These are phyloP conservation scores for Clarireedia homoeocarpa DNA, from an alignment of 2,329 filamentous ascomycete species.

Conservation along the genomic window DNA sequence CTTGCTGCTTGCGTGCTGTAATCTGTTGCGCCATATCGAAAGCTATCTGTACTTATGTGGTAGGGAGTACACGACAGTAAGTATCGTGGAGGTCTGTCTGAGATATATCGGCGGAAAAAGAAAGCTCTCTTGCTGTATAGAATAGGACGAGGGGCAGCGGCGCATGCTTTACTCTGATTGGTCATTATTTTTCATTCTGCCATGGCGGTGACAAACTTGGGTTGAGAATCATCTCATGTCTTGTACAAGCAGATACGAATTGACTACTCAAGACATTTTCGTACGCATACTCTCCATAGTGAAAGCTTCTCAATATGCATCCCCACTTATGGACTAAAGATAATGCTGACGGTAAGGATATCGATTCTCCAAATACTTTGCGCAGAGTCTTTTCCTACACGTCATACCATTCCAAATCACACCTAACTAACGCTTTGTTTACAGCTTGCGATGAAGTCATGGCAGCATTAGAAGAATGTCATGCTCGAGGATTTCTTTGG, in stretches of 20 bases:
- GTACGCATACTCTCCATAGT: not conserved
- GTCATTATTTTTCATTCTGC: not conserved
- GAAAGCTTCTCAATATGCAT: constrained; percentile 63
- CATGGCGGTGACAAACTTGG: not conserved
- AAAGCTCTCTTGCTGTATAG: not conserved
- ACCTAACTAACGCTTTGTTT: constrained; percentile 16
- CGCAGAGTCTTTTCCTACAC: not conserved
- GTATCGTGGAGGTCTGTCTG: not conserved
- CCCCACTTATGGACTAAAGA: constrained; percentile 92
- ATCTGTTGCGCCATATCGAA: constrained; percentile 28
- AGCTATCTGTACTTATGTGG: not conserved
- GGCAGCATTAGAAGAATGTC: constrained; percentile 89
- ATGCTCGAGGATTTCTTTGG: constrained; percentile 84
- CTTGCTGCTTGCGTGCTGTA: constrained; percentile 30
- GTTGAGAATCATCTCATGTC: not conserved
- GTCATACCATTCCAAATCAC: not conserved
- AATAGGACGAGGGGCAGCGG: not conserved
- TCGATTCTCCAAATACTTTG: not conserved
- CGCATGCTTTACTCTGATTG: not conserved
- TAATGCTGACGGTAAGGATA: constrained; percentile 59
- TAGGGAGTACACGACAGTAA: not conserved
- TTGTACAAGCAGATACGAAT: not conserved
- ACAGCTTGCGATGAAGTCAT: constrained; percentile 93
- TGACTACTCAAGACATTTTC: not conserved
- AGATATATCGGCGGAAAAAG: not conserved